Evolutionary conservation across 2,329 filamentous ascomycete species (phyloP).

Genomic region (Aspergillus brunneoviolaceus): DNA sequence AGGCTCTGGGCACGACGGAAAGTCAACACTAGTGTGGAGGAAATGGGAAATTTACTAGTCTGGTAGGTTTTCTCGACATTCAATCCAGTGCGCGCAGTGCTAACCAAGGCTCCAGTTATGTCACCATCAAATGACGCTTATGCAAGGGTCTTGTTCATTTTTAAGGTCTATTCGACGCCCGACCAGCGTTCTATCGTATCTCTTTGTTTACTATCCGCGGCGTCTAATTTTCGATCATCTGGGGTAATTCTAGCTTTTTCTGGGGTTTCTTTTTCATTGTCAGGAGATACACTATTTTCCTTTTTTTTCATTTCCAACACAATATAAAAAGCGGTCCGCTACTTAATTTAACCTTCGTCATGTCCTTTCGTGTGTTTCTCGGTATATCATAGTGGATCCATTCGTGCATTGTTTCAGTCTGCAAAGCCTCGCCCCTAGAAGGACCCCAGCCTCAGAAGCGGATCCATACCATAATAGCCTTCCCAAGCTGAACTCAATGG

Average conservation of each 20-base stretch:
- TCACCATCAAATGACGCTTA: neutral
- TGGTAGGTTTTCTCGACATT: conserved; percentile 7
- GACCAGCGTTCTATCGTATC: neutral
- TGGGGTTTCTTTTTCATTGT: neutral
- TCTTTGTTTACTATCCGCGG: neutral
- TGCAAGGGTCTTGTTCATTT: neutral
- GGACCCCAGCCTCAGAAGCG: neutral
- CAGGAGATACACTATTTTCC: neutral
- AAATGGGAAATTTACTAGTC: conserved; percentile 32
- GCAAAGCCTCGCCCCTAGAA: neutral
- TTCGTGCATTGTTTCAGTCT: neutral
- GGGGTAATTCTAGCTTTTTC: neutral
- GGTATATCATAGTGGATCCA: neutral
- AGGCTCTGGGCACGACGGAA: conserved; percentile 6
- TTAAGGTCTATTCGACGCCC: neutral
- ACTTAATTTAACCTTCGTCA: neutral
- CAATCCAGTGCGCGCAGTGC: neutral
- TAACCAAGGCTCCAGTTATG: neutral
- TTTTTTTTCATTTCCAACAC: neutral
- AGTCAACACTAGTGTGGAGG: conserved; percentile 34
- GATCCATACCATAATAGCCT: neutral
- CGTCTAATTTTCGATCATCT: neutral
- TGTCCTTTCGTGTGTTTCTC: neutral
- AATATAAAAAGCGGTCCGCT: neutral
- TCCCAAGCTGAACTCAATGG: neutral